Evolutionary conservation across 2,329 filamentous ascomycete genomes (phyloP).

Genomic region (Clarireedia sp.): DNA sequence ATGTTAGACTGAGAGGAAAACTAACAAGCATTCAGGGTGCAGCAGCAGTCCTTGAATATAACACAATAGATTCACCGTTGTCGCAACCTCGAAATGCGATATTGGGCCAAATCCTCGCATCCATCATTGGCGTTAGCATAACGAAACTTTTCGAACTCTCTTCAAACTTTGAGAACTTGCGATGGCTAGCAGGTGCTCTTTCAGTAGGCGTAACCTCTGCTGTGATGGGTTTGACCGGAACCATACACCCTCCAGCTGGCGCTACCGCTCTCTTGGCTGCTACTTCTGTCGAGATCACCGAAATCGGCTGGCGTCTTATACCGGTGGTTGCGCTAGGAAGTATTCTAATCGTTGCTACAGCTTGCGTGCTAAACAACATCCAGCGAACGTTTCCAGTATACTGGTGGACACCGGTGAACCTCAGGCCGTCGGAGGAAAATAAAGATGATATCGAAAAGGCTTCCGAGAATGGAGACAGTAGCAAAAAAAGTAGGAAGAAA

Average conservation of each 20-base stretch:
- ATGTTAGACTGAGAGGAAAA: neutral
- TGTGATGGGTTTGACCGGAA: conserved; percentile 63
- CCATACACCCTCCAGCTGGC: conserved; percentile 66
- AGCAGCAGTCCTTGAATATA: conserved; percentile 68
- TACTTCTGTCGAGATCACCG: conserved; percentile 43
- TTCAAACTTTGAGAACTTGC: conserved; percentile 42
- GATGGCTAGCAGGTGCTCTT: conserved; percentile 58
- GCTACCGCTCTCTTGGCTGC: conserved; percentile 66
- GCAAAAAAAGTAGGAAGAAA: neutral
- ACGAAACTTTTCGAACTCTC: conserved; percentile 53
- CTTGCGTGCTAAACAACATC: conserved; percentile 61
- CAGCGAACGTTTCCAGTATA: conserved; percentile 56
- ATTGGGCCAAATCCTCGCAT: conserved; percentile 57
- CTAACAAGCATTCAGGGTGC: conserved; percentile 42
- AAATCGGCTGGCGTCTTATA: conserved; percentile 61
- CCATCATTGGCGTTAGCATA: conserved; percentile 52
- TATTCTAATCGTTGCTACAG: conserved; percentile 52
- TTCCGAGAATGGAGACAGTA: neutral
- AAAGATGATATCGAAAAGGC: conserved; percentile 2
- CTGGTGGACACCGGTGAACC: conserved; percentile 37
- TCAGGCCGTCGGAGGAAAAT: neutral
- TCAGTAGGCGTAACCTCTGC: conserved; percentile 55
- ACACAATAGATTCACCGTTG: conserved; percentile 62
- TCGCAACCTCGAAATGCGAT: conserved; percentile 65
- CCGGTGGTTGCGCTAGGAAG: conserved; percentile 54